Evolutionary conservation across 768 basidiomycete genomes (phyloP).

Genomic region (Daedalea quercina): DNA sequence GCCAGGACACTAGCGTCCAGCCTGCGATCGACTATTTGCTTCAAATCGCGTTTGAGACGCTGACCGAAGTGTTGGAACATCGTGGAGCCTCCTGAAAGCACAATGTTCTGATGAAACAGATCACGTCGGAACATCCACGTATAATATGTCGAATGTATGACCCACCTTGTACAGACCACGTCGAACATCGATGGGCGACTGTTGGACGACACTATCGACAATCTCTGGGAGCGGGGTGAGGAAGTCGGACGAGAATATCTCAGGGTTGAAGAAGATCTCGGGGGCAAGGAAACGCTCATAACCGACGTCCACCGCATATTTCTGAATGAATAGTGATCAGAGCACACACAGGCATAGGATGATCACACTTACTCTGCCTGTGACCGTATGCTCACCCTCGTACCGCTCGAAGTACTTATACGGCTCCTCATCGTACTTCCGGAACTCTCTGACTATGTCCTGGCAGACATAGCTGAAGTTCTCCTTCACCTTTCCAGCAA

Average conservation of each 20-base stretch:
- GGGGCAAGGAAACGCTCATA: conserved; percentile 99
- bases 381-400: conserved; percentile 90
- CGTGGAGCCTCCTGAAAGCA: conserved; percentile 93
- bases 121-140: not conserved
- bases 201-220: conserved; percentile 92
- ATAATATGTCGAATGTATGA: not conserved
- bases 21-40: conserved; percentile 87
- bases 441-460: conserved; percentile 97
- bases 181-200: conserved; percentile 94
- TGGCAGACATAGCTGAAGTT: conserved; percentile 98
- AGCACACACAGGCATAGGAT: not conserved
- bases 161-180: conserved; percentile 90
- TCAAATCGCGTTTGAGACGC: conserved; percentile 91
- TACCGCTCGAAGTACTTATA: conserved; percentile 92
- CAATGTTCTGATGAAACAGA: conserved; percentile 68
- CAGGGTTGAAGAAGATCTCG: conserved; percentile 99
- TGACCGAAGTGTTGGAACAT: conserved; percentile 99
- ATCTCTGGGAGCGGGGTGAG: conserved; percentile 93
- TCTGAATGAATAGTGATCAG: conserved; percentile 28
- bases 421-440: conserved; percentile 96
- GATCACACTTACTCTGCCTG: conserved; percentile 61
- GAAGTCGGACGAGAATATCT: conserved; percentile 97
- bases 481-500: conserved; percentile 95
- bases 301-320: conserved; percentile 91
- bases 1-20: conserved; percentile 69